phyloP scores from a whole-genome alignment of 345 rosid species.

The Syzygium grande region DNA sequence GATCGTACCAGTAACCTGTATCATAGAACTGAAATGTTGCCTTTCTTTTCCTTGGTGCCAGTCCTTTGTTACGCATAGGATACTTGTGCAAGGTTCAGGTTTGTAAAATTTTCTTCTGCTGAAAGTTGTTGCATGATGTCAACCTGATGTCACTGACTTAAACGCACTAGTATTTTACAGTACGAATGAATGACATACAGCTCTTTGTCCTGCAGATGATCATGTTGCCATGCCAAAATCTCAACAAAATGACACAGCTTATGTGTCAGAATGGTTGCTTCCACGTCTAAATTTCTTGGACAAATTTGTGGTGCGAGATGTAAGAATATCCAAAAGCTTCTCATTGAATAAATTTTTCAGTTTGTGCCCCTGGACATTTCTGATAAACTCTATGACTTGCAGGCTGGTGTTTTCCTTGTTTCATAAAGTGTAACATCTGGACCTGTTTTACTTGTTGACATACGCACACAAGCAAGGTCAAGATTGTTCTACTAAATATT shows the following conservation, averaged over 20 bases:
- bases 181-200: neutral
- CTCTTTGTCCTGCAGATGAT: conserved; percentile 26
- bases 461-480: neutral
- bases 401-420: conserved; percentile 12
- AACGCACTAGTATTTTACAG: neutral
- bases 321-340: conserved; percentile 12
- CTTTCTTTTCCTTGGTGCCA: conserved; percentile 22
- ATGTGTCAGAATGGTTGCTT: conserved; percentile 49
- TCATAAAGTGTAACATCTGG: neutral
- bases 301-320: conserved; percentile 45
- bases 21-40: neutral
- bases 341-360: neutral
- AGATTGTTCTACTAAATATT: neutral
- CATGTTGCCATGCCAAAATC: conserved; percentile 1
- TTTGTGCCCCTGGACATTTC: neutral
- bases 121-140: neutral
- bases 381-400: neutral
- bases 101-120: neutral
- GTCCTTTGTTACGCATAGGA: conserved; percentile 69
- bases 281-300: conserved; percentile 41
- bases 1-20: neutral
- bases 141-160: neutral
- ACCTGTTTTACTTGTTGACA: neutral
- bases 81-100: conserved; percentile 42
- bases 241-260: conserved; percentile 6